Conservation (phyloP, 169 alveolate species). For the Plasmodium malariae region DNA sequence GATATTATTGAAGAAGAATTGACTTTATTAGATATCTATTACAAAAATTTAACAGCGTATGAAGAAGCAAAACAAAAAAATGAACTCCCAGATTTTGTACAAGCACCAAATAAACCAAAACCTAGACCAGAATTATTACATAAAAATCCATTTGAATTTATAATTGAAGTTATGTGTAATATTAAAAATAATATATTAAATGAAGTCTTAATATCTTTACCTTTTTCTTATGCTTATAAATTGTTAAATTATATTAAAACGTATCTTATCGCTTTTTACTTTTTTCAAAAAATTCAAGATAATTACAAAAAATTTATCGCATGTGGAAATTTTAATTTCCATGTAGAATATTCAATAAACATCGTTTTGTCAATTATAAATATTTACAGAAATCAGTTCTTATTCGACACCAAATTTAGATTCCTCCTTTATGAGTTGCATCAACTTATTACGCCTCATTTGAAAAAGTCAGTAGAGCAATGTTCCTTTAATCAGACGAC, state of each 20-base stretch:
- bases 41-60: conserved; percentile 64
- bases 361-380: conserved; percentile 49
- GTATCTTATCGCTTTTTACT: conserved; percentile 74
- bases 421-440: conserved; percentile 62
- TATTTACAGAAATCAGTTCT: conserved; percentile 72
- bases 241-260: conserved; percentile 75
- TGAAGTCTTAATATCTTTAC: conserved; percentile 83
- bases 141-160: conserved; percentile 75
- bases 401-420: conserved; percentile 59
- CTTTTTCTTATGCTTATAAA: conserved; percentile 83
- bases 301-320: conserved; percentile 14
- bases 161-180: conserved; percentile 70
- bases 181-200: conserved; percentile 77
- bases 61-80: conserved; percentile 73
- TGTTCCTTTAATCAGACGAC: conserved; percentile 73
- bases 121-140: conserved; percentile 77
- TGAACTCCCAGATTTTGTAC: conserved; percentile 68
- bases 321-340: conserved; percentile 57
- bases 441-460: conserved; percentile 36
- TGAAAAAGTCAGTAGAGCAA: conserved; percentile 27
- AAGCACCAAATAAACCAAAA: conserved; percentile 78
- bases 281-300: conserved; percentile 65
- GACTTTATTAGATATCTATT: conserved; percentile 70
- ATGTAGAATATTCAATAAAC: conserved; percentile 66
- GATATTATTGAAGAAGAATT: conserved; percentile 80